These are phyloP conservation scores for Azolla pinnata DNA, from an alignment of 75 land plant genomes.

Conservation along the genomic window DNA sequence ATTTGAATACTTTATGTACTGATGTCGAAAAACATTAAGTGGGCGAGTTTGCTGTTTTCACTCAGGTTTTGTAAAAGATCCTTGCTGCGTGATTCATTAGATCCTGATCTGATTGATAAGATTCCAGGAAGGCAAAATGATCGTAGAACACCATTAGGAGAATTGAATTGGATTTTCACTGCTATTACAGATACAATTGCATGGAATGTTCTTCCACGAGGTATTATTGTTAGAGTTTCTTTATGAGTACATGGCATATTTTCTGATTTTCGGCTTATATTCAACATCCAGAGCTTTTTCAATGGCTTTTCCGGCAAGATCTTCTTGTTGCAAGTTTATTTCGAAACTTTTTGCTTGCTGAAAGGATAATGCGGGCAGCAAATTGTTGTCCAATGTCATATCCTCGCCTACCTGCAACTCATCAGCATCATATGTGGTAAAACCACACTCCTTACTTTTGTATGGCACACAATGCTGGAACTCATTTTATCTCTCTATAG, in stretches of 20 bases:
- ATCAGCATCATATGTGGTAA: conserved; percentile 99
- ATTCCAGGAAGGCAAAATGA: conserved; percentile 94
- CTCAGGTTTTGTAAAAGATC: conserved; percentile 89
- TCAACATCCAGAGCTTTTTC: conserved; percentile 86
- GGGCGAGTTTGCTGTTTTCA: no score
- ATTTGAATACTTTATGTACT: no score
- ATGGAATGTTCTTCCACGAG: conserved; percentile 98
- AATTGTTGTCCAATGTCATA: conserved; percentile 83
- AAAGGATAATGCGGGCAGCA: conserved; percentile 93
- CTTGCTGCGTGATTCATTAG: conserved; percentile 54
- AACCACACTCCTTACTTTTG: no score
- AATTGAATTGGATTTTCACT: conserved; percentile 96
- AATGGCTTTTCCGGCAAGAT: conserved; percentile 89
- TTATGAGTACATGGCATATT: no score
- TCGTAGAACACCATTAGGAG: conserved; percentile 84
- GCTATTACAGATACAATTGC: conserved; percentile 97
- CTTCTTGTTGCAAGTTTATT: conserved; percentile 90
- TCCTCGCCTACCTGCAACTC: conserved; percentile 83
- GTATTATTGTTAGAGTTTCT: no score
- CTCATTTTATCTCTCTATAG: no score
- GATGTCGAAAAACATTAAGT: no score
- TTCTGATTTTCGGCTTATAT: no score
- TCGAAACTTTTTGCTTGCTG: conserved; percentile 88
- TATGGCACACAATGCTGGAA: no score
- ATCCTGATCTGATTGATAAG: conserved; percentile 54